phyloP scores from a whole-genome alignment of 352 stramenopile genomes.

The Pseudoperonospora humuli region DNA sequence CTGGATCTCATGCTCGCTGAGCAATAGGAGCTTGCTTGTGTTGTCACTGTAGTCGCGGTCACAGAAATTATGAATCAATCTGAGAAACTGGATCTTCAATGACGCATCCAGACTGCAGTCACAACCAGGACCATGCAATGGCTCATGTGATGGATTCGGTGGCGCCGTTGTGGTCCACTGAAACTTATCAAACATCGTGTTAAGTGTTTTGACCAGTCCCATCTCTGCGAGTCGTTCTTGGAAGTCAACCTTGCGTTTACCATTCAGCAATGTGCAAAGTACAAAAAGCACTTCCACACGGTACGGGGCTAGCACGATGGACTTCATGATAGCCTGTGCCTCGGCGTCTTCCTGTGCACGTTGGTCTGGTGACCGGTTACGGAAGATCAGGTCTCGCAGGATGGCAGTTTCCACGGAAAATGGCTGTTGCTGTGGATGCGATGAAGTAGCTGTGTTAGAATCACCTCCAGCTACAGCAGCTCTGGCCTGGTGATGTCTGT shows the following conservation, averaged over 20 bases:
- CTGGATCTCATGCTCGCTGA: constrained; percentile 58
- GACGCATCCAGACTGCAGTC: constrained; percentile 93
- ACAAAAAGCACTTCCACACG: constrained; percentile 96
- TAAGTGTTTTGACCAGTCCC: constrained; percentile 87
- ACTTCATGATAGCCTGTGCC: constrained; percentile 87
- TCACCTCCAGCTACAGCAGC: constrained; percentile 8
- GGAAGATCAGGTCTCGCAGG: constrained; percentile 66
- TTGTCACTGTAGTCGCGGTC: constrained; percentile 89
- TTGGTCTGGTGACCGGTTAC: constrained; percentile 43
- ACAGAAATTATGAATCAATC: constrained; percentile 95
- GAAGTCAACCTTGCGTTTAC: constrained; percentile 90
- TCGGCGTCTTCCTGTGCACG: constrained; percentile 57
- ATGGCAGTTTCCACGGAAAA: constrained; percentile 67
- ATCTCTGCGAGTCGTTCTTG: constrained; percentile 83
- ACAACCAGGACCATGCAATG: constrained; percentile 77
- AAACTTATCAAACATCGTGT: constrained; percentile 93
- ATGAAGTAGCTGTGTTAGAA: constrained; percentile 9
- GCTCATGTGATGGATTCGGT: constrained; percentile 34
- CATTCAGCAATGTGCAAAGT: constrained; percentile 92
- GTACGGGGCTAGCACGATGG: constrained; percentile 87
- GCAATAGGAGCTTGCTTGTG: constrained; percentile 69
- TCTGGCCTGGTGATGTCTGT: constrained; percentile 25
- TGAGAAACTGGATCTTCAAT: constrained; percentile 93
- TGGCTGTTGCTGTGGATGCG: constrained; percentile 24
- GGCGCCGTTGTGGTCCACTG: constrained; percentile 67